phyloP scores from a whole-genome alignment of 2,329 filamentous ascomycete species.

The Bipolaris bicolor region DNA sequence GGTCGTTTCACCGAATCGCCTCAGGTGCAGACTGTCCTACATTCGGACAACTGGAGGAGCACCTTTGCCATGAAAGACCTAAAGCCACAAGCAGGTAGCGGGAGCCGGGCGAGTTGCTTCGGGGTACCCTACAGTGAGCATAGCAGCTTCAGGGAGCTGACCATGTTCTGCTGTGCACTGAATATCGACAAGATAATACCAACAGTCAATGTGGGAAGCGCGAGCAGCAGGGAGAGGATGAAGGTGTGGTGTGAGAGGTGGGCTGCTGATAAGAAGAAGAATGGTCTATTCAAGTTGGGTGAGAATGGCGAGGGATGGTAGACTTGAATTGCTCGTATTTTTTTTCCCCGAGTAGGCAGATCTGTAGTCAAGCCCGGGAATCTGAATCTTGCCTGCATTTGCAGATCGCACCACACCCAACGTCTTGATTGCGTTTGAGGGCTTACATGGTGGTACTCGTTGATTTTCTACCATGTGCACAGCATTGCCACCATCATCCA shows the following conservation, averaged over 20 bases:
- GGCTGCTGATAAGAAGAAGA: conserved; percentile 67
- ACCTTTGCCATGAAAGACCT: conserved; percentile 75
- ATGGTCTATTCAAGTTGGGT: conserved; percentile 59
- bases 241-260: conserved; percentile 70
- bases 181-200: conserved; percentile 89
- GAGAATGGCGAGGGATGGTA: conserved; percentile 24
- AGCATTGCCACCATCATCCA: no score
- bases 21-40: conserved; percentile 67
- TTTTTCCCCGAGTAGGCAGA: no score
- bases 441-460: no score
- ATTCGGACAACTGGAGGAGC: conserved; percentile 75
- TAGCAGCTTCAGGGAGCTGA: conserved; percentile 90
- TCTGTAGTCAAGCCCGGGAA: not conserved
- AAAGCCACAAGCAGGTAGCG: conserved; percentile 81
- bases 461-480: no score
- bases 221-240: conserved; percentile 69
- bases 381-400: not conserved
- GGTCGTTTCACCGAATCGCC: conserved; percentile 68
- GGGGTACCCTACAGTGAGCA: conserved; percentile 97
- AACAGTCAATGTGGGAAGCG: conserved; percentile 83
- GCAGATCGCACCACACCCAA: not conserved
- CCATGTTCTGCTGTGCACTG: conserved; percentile 88
- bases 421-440: no score
- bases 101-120: conserved; percentile 81
- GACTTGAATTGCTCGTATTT: not conserved